phyloP scores from a whole-genome alignment of 345 rosid species.

The Angophora floribunda region DNA sequence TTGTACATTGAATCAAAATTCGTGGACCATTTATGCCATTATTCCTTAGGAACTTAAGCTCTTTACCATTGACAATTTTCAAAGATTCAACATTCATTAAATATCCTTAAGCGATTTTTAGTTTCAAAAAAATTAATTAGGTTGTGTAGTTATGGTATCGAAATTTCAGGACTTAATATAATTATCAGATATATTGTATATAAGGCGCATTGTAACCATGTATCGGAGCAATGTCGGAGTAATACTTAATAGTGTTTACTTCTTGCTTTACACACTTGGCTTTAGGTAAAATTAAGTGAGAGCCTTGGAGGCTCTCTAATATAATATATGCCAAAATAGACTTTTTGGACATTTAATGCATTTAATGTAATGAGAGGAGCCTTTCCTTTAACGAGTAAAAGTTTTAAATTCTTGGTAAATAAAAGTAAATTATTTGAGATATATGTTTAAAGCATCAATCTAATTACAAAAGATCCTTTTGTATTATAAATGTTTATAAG shows the following conservation, averaged over 20 bases:
- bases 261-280: background rate
- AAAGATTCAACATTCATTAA: too few species aligned
- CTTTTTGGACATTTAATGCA: background rate
- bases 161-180: background rate
- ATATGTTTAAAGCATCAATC: background rate
- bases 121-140: background rate
- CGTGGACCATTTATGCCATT: too few species aligned
- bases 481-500: background rate
- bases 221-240: background rate
- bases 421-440: background rate
- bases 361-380: background rate
- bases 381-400: background rate
- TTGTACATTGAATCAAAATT: too few species aligned
- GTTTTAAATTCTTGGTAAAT: background rate
- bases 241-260: background rate
- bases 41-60: background rate
- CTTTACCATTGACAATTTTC: background rate
- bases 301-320: background rate
- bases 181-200: background rate
- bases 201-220: background rate
- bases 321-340: background rate
- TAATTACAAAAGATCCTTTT: background rate
- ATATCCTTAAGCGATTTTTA: background rate
- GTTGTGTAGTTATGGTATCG: background rate
- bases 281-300: background rate